phyloP scores from a whole-genome alignment of 1,284 basidiomycete genomes.

The Xerocomus minutiporus region DNA sequence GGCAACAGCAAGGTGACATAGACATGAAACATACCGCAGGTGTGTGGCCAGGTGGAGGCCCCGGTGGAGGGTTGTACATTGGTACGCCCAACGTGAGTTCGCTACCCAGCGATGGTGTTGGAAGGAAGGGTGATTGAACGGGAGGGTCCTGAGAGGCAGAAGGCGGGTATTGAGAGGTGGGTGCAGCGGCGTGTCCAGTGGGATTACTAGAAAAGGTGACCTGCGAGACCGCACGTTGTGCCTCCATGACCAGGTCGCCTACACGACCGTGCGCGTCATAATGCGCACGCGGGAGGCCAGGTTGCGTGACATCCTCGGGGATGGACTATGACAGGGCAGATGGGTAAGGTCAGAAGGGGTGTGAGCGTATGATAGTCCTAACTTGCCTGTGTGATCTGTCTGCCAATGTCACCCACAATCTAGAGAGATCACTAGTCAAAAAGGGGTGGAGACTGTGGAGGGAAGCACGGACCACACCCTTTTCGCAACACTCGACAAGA shows the following conservation, averaged over 20 bases:
- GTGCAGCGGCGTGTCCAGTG: conserved; percentile 20
- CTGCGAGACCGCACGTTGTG: conserved; percentile 53
- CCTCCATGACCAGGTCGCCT: conserved; percentile 59
- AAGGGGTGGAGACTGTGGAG: conserved; percentile 19
- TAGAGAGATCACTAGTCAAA: conserved; percentile 29
- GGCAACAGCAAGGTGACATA: conserved; percentile 16
- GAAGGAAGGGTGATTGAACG: conserved; percentile 18
- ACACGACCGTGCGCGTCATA: conserved; percentile 67
- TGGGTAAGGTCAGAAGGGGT: neutral
- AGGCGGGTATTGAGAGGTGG: conserved; percentile 4
- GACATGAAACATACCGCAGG: conserved; percentile 19
- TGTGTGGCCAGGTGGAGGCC: conserved; percentile 14
- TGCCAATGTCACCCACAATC: conserved; percentile 81
- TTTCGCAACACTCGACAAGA: conserved; percentile 81
- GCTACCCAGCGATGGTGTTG: conserved; percentile 30
- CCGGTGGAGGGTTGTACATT: conserved; percentile 9
- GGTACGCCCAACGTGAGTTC: conserved; percentile 25
- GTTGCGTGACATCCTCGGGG: conserved; percentile 73
- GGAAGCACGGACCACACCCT: conserved; percentile 52
- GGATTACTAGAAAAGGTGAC: conserved; percentile 49
- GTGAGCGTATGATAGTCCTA: neutral
- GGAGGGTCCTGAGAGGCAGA: conserved; percentile 8
- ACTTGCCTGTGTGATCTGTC: conserved; percentile 66
- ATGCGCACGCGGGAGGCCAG: conserved; percentile 71
- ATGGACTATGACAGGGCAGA: conserved; percentile 57